These are phyloP conservation scores for Aspergillus sp. DNA, from an alignment of 2,329 filamentous ascomycete genomes.

Conservation along the genomic window DNA sequence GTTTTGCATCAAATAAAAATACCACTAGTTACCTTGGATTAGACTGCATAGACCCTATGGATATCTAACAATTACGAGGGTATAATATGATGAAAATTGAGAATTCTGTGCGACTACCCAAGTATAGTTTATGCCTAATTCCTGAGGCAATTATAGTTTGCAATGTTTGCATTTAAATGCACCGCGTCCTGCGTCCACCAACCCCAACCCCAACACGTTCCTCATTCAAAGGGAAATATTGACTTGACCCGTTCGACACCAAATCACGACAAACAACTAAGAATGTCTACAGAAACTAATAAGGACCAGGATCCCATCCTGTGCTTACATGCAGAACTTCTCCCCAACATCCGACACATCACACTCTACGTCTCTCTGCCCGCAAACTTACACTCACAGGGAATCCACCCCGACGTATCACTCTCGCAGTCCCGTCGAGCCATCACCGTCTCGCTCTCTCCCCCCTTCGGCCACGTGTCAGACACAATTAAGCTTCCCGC, in stretches of 20 bases:
- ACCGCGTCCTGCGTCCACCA: no score
- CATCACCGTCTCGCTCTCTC: slow-evolving; percentile 37
- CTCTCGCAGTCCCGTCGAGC: slow-evolving; percentile 37
- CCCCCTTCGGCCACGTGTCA: slow-evolving; percentile 19
- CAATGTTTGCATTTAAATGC: slow-evolving; percentile 9
- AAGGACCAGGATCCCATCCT: slow-evolving; percentile 20
- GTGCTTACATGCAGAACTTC: slow-evolving; percentile 58
- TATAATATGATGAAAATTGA: no score
- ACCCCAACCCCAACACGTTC: background rate
- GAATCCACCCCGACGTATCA: slow-evolving; percentile 22
- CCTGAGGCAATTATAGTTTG: slow-evolving; percentile 3
- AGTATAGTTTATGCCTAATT: background rate
- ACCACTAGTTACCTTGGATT: background rate
- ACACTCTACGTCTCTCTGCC: slow-evolving; percentile 56
- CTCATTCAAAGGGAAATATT: background rate
- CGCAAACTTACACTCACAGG: slow-evolving; percentile 6
- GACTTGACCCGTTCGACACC: background rate
- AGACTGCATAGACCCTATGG: no score
- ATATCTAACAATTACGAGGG: no score
- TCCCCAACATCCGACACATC: slow-evolving; percentile 61
- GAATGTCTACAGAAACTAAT: background rate
- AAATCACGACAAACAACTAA: background rate
- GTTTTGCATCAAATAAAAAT: background rate
- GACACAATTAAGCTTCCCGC: slow-evolving; percentile 52
- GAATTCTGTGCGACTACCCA: no score